Percentiles rank a stretch among this genome's conserved stretches.
Evolutionary conservation across 2,329 filamentous ascomycete species (phyloP).

Genomic region (Neodidymelliopsis sp.): DNA sequence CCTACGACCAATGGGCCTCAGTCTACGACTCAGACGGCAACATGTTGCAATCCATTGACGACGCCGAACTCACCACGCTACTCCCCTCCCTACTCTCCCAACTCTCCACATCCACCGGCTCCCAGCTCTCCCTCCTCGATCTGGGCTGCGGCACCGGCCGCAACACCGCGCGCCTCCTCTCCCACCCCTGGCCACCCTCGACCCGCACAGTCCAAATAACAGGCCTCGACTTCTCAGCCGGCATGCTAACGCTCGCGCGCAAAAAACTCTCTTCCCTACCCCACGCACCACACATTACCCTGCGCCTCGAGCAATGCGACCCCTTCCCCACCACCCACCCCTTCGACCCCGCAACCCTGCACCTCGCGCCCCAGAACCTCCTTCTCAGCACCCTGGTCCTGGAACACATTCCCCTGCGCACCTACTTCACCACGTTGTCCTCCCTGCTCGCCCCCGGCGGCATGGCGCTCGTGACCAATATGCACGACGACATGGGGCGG

Average conservation of each 20-base stretch:
- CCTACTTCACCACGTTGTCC: slow-evolving; percentile 59
- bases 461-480: slow-evolving; percentile 68
- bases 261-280: slow-evolving; percentile 39
- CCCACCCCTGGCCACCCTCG: slow-evolving; percentile 35
- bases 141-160: slow-evolving; percentile 71
- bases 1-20: slow-evolving; percentile 60
- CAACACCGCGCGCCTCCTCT: slow-evolving; percentile 64
- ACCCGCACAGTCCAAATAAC: slow-evolving; percentile 49
- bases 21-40: slow-evolving; percentile 73
- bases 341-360: slow-evolving; percentile 4
- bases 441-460: slow-evolving; percentile 56
- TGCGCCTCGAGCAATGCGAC: slow-evolving; percentile 36
- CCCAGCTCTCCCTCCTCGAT: slow-evolving; percentile 60
- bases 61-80: slow-evolving; percentile 60
- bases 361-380: slow-evolving; percentile 48
- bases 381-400: slow-evolving; percentile 69
- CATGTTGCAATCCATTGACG: slow-evolving; percentile 70
- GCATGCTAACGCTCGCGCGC: slow-evolving; percentile 65
- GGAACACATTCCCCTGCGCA: slow-evolving; percentile 65
- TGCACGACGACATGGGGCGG: slow-evolving; percentile 70
- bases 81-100: slow-evolving; percentile 58
- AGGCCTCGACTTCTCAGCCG: slow-evolving; percentile 64
- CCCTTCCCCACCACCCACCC: slow-evolving; percentile 32
- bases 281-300: neutral
- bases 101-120: slow-evolving; percentile 21